Conservation (phyloP, 2,329 filamentous ascomycete genomes). For the Neonectria faginata region DNA sequence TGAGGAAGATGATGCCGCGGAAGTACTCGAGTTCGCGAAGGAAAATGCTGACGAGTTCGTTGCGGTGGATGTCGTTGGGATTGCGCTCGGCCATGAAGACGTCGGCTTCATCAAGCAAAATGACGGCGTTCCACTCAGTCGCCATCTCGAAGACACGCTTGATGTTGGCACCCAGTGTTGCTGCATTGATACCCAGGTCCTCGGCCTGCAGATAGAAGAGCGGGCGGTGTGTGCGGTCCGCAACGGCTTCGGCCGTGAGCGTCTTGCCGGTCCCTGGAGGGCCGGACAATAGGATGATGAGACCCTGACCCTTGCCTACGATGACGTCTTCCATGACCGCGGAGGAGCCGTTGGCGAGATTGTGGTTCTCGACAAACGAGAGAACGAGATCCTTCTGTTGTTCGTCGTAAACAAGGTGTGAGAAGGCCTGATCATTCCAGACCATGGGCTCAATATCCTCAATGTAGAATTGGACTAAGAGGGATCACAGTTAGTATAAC, state of each 20-base stretch:
- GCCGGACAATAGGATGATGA: conserved; percentile 60
- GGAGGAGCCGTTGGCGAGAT: conserved; percentile 30
- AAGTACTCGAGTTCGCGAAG: conserved; percentile 60
- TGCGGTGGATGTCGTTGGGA: conserved; percentile 59
- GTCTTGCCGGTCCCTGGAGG: conserved; percentile 62
- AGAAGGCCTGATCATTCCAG: conserved; percentile 60
- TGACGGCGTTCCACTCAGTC: conserved; percentile 62
- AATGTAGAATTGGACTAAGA: conserved; percentile 51
- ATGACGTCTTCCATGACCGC: conserved; percentile 55
- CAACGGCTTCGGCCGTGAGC: conserved; percentile 57
- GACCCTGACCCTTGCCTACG: conserved; percentile 56
- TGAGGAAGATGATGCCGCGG: conserved; percentile 59
- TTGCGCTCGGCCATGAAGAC: conserved; percentile 63
- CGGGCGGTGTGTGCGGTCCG: conserved; percentile 56
- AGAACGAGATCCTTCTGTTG: conserved; percentile 61
- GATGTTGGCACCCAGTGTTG: conserved; percentile 59
- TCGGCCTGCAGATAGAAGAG: conserved; percentile 60
- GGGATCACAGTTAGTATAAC: conserved; percentile 17
- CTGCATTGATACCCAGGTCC: conserved; percentile 60
- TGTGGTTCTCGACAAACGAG: conserved; percentile 61
- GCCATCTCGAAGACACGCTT: conserved; percentile 61
- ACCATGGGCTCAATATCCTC: conserved; percentile 56
- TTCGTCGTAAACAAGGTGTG: conserved; percentile 60
- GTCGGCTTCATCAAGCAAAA: conserved; percentile 66
- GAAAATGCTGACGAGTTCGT: conserved; percentile 62